phyloP scores from a whole-genome alignment of 2,329 filamentous ascomycete genomes.

The Fusarium euwallaceae region DNA sequence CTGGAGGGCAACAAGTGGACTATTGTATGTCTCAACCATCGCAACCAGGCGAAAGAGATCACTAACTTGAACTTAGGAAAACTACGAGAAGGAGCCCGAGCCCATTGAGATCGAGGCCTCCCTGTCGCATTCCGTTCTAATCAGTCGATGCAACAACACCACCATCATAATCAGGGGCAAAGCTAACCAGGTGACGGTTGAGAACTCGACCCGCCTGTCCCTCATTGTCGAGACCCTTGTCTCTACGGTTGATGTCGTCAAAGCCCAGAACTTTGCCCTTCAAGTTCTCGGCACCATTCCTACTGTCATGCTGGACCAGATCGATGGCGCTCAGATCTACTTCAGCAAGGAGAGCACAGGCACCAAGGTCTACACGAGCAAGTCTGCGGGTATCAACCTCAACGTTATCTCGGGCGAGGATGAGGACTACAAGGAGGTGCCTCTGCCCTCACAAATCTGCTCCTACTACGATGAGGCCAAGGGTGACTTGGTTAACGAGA shows the following conservation, averaged over 20 bases:
- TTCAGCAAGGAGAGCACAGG: slow-evolving; percentile 82
- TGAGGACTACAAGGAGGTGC: slow-evolving; percentile 88
- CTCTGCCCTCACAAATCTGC: slow-evolving; percentile 91
- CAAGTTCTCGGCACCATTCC: slow-evolving; percentile 89
- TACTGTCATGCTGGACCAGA: slow-evolving; percentile 91
- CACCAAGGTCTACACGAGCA: slow-evolving; percentile 90
- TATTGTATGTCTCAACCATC: slow-evolving; percentile 67
- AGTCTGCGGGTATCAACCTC: slow-evolving; percentile 88
- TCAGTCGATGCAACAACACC: slow-evolving; percentile 91
- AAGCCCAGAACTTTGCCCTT: slow-evolving; percentile 93
- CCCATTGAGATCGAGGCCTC: slow-evolving; percentile 86
- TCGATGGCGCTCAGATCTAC: slow-evolving; percentile 91
- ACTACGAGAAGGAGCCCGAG: slow-evolving; percentile 82
- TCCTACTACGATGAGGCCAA: slow-evolving; percentile 77
- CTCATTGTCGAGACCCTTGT: slow-evolving; percentile 91
- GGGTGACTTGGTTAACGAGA: slow-evolving; percentile 87
- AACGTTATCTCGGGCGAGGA: slow-evolving; percentile 79
- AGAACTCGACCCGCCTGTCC: slow-evolving; percentile 87
- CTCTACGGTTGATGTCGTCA: slow-evolving; percentile 93
- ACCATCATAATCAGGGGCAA: slow-evolving; percentile 93
- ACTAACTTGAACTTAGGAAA: slow-evolving; percentile 70
- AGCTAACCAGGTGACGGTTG: slow-evolving; percentile 95
- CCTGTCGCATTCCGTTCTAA: slow-evolving; percentile 89
- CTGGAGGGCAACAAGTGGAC: slow-evolving; percentile 94
- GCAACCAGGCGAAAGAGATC: background rate